These are phyloP conservation scores for Suhomyces emberorum DNA, from an alignment of 805 yeast species.

Conservation along the genomic window DNA sequence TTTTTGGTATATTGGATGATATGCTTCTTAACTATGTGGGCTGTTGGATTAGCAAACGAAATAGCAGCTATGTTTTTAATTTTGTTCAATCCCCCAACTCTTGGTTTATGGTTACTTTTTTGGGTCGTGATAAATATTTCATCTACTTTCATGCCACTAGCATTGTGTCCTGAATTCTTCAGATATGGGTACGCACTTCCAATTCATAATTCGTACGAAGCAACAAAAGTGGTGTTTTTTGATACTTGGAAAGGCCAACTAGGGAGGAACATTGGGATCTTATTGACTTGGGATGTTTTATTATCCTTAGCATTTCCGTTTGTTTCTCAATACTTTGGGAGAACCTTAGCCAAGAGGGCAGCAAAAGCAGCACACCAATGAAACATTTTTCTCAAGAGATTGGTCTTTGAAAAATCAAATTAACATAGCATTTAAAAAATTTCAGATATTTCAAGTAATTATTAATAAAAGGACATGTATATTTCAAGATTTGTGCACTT, in stretches of 20 bases:
- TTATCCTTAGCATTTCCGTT: conserved; percentile 44
- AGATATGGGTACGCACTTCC: conserved; percentile 38
- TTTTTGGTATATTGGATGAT: conserved; percentile 74
- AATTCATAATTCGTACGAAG: conserved; percentile 30
- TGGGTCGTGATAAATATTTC: conserved; percentile 28
- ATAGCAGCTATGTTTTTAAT: conserved; percentile 53
- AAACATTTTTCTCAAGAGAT: too few species aligned
- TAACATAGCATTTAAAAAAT: too few species aligned
- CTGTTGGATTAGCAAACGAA: conserved; percentile 76
- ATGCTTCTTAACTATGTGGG: conserved; percentile 64
- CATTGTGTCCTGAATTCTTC: conserved; percentile 28
- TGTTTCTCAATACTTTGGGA: conserved; percentile 41
- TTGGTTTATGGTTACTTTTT: conserved; percentile 50
- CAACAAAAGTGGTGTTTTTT: conserved; percentile 31
- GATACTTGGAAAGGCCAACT: conserved; percentile 31
- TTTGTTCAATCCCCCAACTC: conserved; percentile 54
- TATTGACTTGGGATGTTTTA: conserved; percentile 42
- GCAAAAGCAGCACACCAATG: conserved; percentile 15
- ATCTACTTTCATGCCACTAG: conserved; percentile 33
- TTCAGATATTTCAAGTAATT: too few species aligned
- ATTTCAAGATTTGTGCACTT: too few species aligned
- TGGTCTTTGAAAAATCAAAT: too few species aligned
- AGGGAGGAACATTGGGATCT: conserved; percentile 24
- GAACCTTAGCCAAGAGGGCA: conserved; percentile 29
- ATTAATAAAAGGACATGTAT: too few species aligned